phyloP scores from a whole-genome alignment of 2,329 filamentous ascomycete genomes.

The Apiospora marii region DNA sequence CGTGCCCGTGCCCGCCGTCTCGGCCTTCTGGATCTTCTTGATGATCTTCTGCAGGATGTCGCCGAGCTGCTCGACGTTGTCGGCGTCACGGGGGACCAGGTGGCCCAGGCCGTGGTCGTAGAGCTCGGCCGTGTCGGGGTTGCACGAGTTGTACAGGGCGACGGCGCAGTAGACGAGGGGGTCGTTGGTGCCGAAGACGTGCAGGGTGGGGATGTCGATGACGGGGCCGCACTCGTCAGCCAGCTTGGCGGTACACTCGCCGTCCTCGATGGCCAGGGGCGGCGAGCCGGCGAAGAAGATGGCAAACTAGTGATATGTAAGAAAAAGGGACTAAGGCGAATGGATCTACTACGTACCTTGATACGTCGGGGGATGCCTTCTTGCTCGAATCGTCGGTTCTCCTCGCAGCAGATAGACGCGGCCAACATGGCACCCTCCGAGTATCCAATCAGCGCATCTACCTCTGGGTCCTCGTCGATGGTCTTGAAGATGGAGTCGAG shows the following conservation, averaged over 20 bases:
- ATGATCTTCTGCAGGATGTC: conserved; percentile 28
- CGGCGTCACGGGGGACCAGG: conserved; percentile 45
- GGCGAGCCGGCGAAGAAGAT: conserved; percentile 57
- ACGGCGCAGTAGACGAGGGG: conserved; percentile 48
- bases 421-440: conserved; percentile 29
- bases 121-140: conserved; percentile 48
- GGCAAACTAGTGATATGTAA: conserved; percentile 35
- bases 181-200: conserved; percentile 50
- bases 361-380: conserved; percentile 44
- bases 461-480: conserved; percentile 31
- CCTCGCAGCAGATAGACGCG: conserved; percentile 25
- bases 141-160: conserved; percentile 52
- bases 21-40: conserved; percentile 21
- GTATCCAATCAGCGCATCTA: conserved; percentile 27
- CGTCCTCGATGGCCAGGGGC: conserved; percentile 43
- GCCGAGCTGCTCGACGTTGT: conserved; percentile 44
- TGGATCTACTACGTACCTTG: conserved; percentile 38
- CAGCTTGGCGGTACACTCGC: conserved; percentile 40
- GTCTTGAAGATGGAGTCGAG: conserved; percentile 27
- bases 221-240: conserved; percentile 48
- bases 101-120: conserved; percentile 55
- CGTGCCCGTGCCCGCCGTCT: conserved; percentile 22
- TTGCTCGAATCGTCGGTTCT: conserved; percentile 33
- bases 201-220: conserved; percentile 50
- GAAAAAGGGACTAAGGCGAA: background rate